Evolutionary conservation across 495 filamentous ascomycete species (phyloP).

Genomic region (Lepidopterella palustris): DNA sequence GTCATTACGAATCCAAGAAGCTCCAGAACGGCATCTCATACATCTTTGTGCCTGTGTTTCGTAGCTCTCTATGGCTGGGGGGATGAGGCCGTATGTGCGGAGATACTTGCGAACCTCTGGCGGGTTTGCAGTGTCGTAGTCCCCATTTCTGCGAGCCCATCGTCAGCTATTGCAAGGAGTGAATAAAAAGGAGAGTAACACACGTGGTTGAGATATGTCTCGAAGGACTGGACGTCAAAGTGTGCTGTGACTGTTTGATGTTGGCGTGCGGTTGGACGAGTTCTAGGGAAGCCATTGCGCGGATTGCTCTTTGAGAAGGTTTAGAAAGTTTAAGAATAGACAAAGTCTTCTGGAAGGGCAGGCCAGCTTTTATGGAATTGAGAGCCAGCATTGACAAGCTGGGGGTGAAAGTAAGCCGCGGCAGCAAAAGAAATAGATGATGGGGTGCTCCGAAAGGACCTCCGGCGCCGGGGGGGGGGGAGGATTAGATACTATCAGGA

Average conservation of each 20-base stretch:
- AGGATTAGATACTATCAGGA: constrained; percentile 12
- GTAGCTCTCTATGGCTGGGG: constrained; percentile 63
- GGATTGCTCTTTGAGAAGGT: background rate
- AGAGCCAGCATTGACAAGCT: constrained; percentile 23
- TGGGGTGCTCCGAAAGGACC: constrained; percentile 1
- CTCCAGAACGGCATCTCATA: constrained; percentile 18
- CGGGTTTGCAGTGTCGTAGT: constrained; percentile 57
- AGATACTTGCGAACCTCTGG: constrained; percentile 61
- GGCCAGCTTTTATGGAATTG: constrained; percentile 22
- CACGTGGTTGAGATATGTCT: constrained; percentile 29
- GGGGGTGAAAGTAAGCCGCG: constrained; percentile 12
- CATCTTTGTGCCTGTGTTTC: constrained; percentile 65
- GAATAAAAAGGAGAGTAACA: constrained; percentile 1
- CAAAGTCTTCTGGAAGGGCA: constrained; percentile 4
- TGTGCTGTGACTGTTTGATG: constrained; percentile 24
- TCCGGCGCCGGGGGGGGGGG: constrained; percentile 3
- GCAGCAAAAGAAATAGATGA: constrained; percentile 24
- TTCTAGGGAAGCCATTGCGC: constrained; percentile 19
- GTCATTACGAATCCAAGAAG: constrained; percentile 2
- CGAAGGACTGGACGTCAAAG: constrained; percentile 6
- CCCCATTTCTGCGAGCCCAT: constrained; percentile 26
- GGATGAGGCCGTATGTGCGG: constrained; percentile 63
- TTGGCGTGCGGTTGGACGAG: constrained; percentile 26
- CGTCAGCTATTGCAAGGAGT: constrained; percentile 16
- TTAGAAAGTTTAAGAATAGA: background rate